These are phyloP conservation scores for Hygrocybe punicea DNA, from an alignment of 768 basidiomycete species.

Conservation along the genomic window DNA sequence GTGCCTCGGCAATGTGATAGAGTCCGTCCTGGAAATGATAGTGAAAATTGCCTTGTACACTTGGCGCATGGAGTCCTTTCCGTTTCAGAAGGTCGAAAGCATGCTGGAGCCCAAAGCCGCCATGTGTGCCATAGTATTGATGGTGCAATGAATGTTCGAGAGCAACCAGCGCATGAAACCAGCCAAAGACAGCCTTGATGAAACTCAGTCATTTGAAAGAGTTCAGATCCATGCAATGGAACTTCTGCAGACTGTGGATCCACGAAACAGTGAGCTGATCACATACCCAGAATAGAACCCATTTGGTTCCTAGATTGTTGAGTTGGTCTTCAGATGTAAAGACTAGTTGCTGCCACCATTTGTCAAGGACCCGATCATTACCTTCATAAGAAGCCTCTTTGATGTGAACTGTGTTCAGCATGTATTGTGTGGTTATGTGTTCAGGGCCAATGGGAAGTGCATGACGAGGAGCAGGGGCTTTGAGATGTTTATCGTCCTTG, in stretches of 20 bases:
- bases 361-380: too few relatives aligned
- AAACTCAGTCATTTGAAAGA: conserved; percentile 39
- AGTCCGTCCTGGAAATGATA: conserved; percentile 37
- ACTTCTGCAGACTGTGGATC: conserved; percentile 36
- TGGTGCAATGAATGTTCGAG: conserved; percentile 39
- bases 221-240: conserved; percentile 35
- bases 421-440: too few relatives aligned
- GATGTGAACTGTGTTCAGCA: too few relatives aligned
- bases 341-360: conserved; percentile 33
- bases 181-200: conserved; percentile 33
- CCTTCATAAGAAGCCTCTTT: too few relatives aligned
- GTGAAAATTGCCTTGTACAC: conserved; percentile 32
- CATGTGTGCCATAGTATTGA: conserved; percentile 37
- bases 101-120: conserved; percentile 25
- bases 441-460: too few relatives aligned
- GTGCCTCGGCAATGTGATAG: conserved; percentile 36
- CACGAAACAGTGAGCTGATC: conserved; percentile 38
- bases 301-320: conserved; percentile 27
- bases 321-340: conserved; percentile 16
- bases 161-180: conserved; percentile 43
- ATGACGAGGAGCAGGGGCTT: neutral
- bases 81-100: conserved; percentile 30
- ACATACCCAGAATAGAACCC: too few relatives aligned
- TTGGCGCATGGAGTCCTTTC: conserved; percentile 24
- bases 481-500: neutral